A percentile compares a stretch with the other conserved stretches of the same genome.
phyloP scores from a whole-genome alignment of 352 stramenopile genomes.

The Phytophthora pinifolia region DNA sequence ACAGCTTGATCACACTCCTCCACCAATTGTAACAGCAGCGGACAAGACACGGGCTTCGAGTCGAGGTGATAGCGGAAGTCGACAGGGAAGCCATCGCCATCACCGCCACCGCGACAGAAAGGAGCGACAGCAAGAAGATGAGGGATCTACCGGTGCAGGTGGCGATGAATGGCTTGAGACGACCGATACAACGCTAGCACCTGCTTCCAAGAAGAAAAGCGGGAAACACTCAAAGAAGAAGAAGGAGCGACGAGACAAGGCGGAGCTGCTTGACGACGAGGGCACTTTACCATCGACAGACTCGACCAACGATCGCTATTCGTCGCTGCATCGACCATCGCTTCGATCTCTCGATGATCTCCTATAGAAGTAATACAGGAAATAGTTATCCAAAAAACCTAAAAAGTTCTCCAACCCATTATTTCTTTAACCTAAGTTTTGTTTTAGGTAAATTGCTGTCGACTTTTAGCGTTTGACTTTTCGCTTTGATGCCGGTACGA shows the following conservation, averaged over 20 bases:
- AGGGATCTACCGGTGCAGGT: slow-evolving; percentile 4
- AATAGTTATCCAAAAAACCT: background rate
- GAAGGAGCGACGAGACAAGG: slow-evolving; percentile 46
- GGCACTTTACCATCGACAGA: slow-evolving; percentile 5
- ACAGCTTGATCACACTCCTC: slow-evolving; percentile 44
- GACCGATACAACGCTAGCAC: background rate
- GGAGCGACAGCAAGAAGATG: slow-evolving; percentile 34
- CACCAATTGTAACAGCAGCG: slow-evolving; percentile 1
- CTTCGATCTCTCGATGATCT: slow-evolving; percentile 20
- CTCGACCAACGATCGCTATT: slow-evolving; percentile 21
- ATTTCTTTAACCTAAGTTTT: background rate
- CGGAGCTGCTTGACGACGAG: slow-evolving; percentile 11
- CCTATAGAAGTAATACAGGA: slow-evolving; percentile 21
- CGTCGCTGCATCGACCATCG: slow-evolving; percentile 21
- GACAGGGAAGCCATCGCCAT: slow-evolving; percentile 28
- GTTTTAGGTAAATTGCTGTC: background rate
- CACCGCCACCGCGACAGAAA: slow-evolving; percentile 32
- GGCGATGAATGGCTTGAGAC: slow-evolving; percentile 20
- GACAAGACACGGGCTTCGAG: slow-evolving; percentile 24
- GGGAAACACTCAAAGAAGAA: slow-evolving; percentile 61
- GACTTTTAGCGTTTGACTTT: slow-evolving; percentile 26
- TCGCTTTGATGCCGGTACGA: slow-evolving; percentile 25
- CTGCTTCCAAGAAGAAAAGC: slow-evolving; percentile 38
- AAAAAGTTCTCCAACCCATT: background rate
- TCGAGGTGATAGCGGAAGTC: slow-evolving; percentile 26